Percentiles rank a stretch among this genome's conserved stretches.
These are phyloP conservation scores for Triticum turgidum DNA, from an alignment of 176 grass and related monocot genomes.

Conservation along the genomic window DNA sequence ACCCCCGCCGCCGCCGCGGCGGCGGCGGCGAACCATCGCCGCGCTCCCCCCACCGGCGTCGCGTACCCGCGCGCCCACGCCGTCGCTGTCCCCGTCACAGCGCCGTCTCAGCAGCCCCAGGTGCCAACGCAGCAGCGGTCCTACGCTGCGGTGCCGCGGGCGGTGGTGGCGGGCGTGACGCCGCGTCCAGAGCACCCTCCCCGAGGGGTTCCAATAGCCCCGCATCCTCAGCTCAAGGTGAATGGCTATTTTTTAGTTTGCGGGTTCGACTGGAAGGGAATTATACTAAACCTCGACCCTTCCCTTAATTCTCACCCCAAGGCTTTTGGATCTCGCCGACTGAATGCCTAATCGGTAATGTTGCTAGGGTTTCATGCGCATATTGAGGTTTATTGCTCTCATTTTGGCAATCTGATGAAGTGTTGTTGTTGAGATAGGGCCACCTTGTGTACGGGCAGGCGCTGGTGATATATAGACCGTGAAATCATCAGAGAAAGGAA, in stretches of 20 bases:
- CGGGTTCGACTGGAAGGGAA: not conserved
- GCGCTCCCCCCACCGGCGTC: not conserved
- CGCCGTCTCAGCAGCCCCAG: slow-evolving; percentile 21
- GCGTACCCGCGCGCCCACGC: slow-evolving; percentile 39
- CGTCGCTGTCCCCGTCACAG: slow-evolving; percentile 26
- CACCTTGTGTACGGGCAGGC: not conserved
- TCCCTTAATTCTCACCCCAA: not conserved
- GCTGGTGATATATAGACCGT: not conserved
- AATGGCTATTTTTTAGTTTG: not conserved
- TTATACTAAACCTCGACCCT: not conserved
- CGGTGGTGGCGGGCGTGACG: slow-evolving; percentile 17
- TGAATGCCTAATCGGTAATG: not conserved
- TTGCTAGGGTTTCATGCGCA: not conserved
- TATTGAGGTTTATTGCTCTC: slow-evolving; percentile 19
- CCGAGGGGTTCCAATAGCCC: slow-evolving; percentile 34
- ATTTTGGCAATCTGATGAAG: not conserved
- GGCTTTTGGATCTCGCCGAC: not conserved
- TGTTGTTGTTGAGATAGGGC: not conserved
- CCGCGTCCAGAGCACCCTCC: slow-evolving; percentile 32
- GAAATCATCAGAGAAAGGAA: not conserved
- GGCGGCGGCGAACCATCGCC: slow-evolving; percentile 11
- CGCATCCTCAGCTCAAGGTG: slow-evolving; percentile 56
- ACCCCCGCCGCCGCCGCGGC: not conserved
- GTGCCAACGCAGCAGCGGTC: slow-evolving; percentile 29
- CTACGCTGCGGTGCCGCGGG: slow-evolving; percentile 16